phyloP scores from a whole-genome alignment of 1,284 basidiomycete genomes.

The Sutorius eximius region DNA sequence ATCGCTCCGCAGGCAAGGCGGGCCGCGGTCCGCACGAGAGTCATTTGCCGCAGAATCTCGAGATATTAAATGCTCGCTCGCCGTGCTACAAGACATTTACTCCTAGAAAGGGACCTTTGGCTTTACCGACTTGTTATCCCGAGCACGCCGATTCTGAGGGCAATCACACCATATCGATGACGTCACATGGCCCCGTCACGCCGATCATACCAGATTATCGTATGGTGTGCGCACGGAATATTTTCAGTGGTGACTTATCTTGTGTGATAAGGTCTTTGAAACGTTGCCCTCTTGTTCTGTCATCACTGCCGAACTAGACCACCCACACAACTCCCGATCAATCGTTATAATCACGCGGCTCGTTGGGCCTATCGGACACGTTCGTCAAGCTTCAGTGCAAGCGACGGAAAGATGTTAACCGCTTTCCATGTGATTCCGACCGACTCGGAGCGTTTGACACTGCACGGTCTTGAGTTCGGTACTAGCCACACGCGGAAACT shows the following conservation, averaged over 20 bases:
- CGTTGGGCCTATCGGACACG: slow-evolving; percentile 41
- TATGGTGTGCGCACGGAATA: not conserved
- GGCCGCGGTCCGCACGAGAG: no score
- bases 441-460: not conserved
- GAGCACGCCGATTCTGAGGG: not conserved
- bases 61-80: no score
- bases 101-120: no score
- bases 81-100: no score
- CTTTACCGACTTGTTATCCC: no score
- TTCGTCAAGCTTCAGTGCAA: slow-evolving; percentile 54
- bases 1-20: slow-evolving; percentile 62
- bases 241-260: not conserved
- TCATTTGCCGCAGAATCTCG: no score
- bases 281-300: not conserved
- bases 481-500: not conserved
- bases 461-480: not conserved
- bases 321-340: slow-evolving; percentile 38
- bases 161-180: not conserved
- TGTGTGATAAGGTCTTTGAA: not conserved
- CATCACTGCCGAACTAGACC: slow-evolving; percentile 32
- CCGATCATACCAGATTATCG: not conserved
- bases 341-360: slow-evolving; percentile 50
- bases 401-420: slow-evolving; percentile 34
- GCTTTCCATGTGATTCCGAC: slow-evolving; percentile 9
- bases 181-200: not conserved